Base-by-base conservation (phyloP, 768 basidiomycete genomes). In the Suillus ampliporus region DNA sequence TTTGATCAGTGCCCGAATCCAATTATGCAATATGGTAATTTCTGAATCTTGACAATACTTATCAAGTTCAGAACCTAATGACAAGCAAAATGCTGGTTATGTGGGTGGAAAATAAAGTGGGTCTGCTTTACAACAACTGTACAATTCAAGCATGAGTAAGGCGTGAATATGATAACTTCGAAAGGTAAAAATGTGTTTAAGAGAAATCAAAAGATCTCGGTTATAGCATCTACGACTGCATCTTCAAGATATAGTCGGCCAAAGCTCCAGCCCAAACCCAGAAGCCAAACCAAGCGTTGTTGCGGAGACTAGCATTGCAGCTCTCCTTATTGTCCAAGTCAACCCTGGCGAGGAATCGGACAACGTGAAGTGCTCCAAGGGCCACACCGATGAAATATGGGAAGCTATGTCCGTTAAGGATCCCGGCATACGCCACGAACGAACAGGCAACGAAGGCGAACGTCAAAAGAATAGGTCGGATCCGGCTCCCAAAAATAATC, bases 401-500 rank as follows among this genome's bases (percentile, higher is more conserved):
- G 54, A 57, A 4, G 8, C 40, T 10, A 48, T 89, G 84, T 0
- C 72, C 69, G 61, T 89, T 87, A 11, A 78, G 69, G 65, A 80
- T 72, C 0, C 90, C 91, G 0, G 83, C 81, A 28, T 78, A 63
- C n/a, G 78, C 72, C 9, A 50, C 17, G 28, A 92, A 78, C 69
- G 83, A 75, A 6, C 74, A 69, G 46, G 88, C 69, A 71, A 92
- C 89, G 5, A 82, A 50, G 1, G 83, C 84, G 68, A 89, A 87
- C 38, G 69, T 61, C 9, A 83, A 70, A 40, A 91, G 81, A 63
- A 91, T 77, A 0, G 85, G 82, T 1, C 84, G 80, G 40, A 89
- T 85, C 73, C 82, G 81, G 4, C 79, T 73, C 14, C 87, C 89
- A 69, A 90, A 91, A 19, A 91, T 79, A 50, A 92, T 82, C 0